Base-by-base conservation (phyloP, 345 rosid species). In the Lumnitzera littorea region DNA sequence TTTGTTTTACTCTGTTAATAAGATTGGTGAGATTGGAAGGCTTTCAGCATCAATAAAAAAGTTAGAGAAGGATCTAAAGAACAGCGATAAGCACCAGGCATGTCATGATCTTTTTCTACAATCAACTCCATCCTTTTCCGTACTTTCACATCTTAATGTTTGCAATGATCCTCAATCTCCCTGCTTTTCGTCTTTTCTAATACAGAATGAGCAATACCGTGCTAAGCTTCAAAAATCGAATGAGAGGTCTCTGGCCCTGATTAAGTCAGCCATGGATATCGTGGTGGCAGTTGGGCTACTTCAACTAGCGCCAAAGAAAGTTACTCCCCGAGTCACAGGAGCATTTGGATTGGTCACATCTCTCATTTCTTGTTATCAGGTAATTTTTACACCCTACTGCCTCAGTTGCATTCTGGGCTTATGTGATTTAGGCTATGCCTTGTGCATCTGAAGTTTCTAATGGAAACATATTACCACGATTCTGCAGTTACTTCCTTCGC, bases 341-440 rank as follows among this genome's bases (percentile, higher is more conserved):
- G 96, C 84, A 48, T 63, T 86, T 17, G 98, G 98, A 74, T 82
- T 91, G 65, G 75, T 64, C 73, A 74, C 76, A 60, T 95, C 99
- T 23, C 84, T 95, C 51, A 91, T 95, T 68, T 84, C 96, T 55
- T 95, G 99, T 71, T 95, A 91, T 73, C 98, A 91, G 98, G 99
- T 91, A 79, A 50, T 6, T 24, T 29, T 17, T 11, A 24, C 14
- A 24, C 29, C 51, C 31, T 60, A 24, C 53, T 49, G 10, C 11
- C 43, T 7, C 43, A 9, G 43, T 7, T 36, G 43, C 9, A 36
- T 36, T 29, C 3, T 29, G 20, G 20, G 36, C 36, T 3, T 6
- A 29, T 36, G 43, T 9, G 11, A 36, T 36, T 36, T 36, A 36
- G 43, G 52, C 52, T 50, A 50, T 50, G 46, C 13, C 41, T 59